phyloP scores from a whole-genome alignment of 2,329 filamentous ascomycete species.

The Akanthomyces dipterigenus region DNA sequence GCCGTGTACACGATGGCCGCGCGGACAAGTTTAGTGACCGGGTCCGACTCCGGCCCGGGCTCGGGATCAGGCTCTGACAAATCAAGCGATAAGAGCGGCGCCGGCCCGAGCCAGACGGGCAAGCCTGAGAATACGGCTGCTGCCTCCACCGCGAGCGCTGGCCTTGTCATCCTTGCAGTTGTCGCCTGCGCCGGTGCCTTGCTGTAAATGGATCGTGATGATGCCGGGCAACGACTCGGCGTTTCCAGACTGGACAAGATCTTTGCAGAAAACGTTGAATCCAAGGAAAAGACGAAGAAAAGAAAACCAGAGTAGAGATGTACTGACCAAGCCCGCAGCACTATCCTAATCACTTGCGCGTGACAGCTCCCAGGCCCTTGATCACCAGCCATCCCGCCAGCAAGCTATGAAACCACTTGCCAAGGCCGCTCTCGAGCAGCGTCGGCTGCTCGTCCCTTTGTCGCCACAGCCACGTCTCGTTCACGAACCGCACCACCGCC shows the following conservation, averaged over 20 bases:
- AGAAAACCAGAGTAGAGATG: neutral
- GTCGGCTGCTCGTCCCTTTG: slow-evolving; percentile 20
- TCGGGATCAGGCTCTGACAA: neutral
- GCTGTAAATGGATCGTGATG: neutral
- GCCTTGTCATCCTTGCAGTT: neutral
- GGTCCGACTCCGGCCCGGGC: neutral
- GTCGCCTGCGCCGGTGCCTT: neutral
- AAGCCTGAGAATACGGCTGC: neutral
- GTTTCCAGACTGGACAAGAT: neutral
- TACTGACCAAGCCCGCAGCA: neutral
- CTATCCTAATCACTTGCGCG: neutral
- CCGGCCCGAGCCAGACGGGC: neutral
- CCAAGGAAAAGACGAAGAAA: no score
- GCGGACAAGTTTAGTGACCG: slow-evolving; percentile 12
- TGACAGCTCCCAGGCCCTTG: slow-evolving; percentile 17
- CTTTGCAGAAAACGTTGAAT: neutral
- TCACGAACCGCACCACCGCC: slow-evolving; percentile 23
- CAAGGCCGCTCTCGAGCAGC: slow-evolving; percentile 23
- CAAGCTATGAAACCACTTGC: slow-evolving; percentile 25
- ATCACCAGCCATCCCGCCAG: slow-evolving; percentile 23
- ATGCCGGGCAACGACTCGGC: neutral
- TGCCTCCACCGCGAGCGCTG: neutral
- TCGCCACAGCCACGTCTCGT: slow-evolving; percentile 36
- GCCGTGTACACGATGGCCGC: slow-evolving; percentile 29
- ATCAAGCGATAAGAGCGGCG: neutral